phyloP scores from a whole-genome alignment of 495 filamentous ascomycete species.

The Penicillium ucsense region DNA sequence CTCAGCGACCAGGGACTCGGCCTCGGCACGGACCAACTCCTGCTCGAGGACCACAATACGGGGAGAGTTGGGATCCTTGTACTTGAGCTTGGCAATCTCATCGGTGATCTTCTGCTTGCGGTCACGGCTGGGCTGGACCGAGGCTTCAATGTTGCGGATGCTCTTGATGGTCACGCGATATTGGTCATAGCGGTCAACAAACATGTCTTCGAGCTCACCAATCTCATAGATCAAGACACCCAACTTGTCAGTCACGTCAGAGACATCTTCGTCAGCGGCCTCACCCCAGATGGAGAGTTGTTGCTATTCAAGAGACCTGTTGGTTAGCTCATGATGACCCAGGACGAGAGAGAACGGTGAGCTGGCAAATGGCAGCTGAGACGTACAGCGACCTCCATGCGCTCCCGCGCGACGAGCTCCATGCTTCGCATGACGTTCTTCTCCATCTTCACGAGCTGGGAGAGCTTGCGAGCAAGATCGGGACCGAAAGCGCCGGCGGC shows the following conservation, averaged over 20 bases:
- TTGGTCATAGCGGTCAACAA: slow-evolving; percentile 97
- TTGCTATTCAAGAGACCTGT: slow-evolving; percentile 47
- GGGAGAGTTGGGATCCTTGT: slow-evolving; percentile 97
- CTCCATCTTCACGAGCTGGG: slow-evolving; percentile 98
- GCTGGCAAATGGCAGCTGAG: background rate
- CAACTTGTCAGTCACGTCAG: slow-evolving; percentile 97
- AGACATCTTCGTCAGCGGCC: slow-evolving; percentile 92
- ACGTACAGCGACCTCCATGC: slow-evolving; percentile 95
- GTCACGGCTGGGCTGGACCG: slow-evolving; percentile 94
- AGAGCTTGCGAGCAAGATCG: slow-evolving; percentile 92
- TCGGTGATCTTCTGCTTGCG: slow-evolving; percentile 99
- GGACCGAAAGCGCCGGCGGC: slow-evolving; percentile 91
- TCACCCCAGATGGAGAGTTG: slow-evolving; percentile 99
- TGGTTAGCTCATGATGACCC: slow-evolving; percentile 3
- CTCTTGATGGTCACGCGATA: slow-evolving; percentile 99
- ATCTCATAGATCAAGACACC: slow-evolving; percentile 97
- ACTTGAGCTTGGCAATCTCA: slow-evolving; percentile 96
- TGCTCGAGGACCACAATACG: slow-evolving; percentile 97
- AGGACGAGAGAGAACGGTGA: background rate
- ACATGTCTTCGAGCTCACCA: slow-evolving; percentile 95
- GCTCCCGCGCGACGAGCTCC: slow-evolving; percentile 86
- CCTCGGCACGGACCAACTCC: slow-evolving; percentile 95
- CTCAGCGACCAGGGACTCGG: slow-evolving; percentile 95
- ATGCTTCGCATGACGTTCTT: slow-evolving; percentile 99
- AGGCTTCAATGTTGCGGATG: slow-evolving; percentile 96